Percentiles rank a stretch among this genome's conserved stretches.
phyloP scores from a whole-genome alignment of 106 monocot genomes.

The Dendrobium catenatum region DNA sequence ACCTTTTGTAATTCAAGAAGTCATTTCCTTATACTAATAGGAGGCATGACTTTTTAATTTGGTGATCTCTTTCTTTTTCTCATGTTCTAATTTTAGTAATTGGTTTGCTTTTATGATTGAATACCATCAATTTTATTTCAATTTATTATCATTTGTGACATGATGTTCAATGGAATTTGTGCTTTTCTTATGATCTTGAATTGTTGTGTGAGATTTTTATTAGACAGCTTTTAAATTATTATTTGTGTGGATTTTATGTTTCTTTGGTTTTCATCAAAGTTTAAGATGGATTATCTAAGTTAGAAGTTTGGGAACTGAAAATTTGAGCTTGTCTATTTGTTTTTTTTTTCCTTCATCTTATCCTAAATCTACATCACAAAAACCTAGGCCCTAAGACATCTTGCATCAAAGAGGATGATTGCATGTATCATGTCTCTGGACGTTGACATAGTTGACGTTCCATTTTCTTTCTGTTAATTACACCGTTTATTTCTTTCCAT shows the following conservation, averaged over 20 bases:
- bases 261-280: not conserved
- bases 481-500: no score
- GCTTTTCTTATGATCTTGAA: not conserved
- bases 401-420: no score
- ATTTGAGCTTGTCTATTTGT: no score
- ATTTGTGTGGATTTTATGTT: not conserved
- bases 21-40: no score
- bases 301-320: no score
- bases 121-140: not conserved
- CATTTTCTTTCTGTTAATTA: no score
- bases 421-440: no score
- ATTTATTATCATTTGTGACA: not conserved
- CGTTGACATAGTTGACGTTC: no score
- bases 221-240: not conserved
- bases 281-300: not conserved
- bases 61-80: not conserved
- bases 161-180: not conserved
- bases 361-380: no score
- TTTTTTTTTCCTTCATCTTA: no score
- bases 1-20: not conserved
- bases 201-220: not conserved
- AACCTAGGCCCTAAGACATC: no score
- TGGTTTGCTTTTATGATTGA: not conserved
- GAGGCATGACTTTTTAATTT: no score
- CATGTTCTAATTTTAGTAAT: not conserved